Conservation (phyloP, 2,329 filamentous ascomycete species). For the Epichloe uncinata region DNA sequence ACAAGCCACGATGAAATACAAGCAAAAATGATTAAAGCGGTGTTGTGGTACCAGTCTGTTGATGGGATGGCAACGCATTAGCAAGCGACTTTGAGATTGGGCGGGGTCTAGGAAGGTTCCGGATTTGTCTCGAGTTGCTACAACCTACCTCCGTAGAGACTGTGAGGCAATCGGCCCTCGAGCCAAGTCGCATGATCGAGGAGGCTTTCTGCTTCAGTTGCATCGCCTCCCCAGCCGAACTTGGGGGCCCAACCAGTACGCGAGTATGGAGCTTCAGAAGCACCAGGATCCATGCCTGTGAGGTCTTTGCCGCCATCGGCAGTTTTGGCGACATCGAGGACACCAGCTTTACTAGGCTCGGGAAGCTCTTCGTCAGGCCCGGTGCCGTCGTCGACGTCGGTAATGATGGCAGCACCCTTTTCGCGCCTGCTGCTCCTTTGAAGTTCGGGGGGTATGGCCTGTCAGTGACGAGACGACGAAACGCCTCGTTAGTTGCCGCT, state of each 20-base stretch:
- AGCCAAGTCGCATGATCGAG: constrained; percentile 82
- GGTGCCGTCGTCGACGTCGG: constrained; percentile 64
- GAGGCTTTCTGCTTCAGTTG: constrained; percentile 50
- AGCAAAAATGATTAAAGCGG: constrained; percentile 84
- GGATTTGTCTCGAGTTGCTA: neutral
- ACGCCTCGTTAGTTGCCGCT: neutral
- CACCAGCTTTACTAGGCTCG: constrained; percentile 56
- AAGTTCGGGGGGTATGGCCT: constrained; percentile 27
- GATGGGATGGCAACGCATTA: neutral
- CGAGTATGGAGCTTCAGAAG: constrained; percentile 32
- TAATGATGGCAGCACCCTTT: constrained; percentile 57
- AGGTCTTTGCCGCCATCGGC: constrained; percentile 32
- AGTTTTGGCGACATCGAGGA: constrained; percentile 40
- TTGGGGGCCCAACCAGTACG: constrained; percentile 77
- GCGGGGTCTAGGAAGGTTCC: neutral
- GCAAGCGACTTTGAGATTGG: neutral
- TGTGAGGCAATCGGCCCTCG: constrained; percentile 73
- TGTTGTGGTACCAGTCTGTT: constrained; percentile 96
- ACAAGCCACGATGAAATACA: constrained; percentile 84
- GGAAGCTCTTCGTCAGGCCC: constrained; percentile 65
- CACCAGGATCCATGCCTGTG: constrained; percentile 38
- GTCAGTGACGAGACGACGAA: neutral
- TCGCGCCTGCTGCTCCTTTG: constrained; percentile 23
- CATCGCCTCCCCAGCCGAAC: constrained; percentile 55
- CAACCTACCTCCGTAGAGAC: constrained; percentile 68